Percentiles rank a stretch among this genome's conserved stretches.
phyloP scores from a whole-genome alignment of 1,284 basidiomycete genomes.

The Anthracocystis walkeri region DNA sequence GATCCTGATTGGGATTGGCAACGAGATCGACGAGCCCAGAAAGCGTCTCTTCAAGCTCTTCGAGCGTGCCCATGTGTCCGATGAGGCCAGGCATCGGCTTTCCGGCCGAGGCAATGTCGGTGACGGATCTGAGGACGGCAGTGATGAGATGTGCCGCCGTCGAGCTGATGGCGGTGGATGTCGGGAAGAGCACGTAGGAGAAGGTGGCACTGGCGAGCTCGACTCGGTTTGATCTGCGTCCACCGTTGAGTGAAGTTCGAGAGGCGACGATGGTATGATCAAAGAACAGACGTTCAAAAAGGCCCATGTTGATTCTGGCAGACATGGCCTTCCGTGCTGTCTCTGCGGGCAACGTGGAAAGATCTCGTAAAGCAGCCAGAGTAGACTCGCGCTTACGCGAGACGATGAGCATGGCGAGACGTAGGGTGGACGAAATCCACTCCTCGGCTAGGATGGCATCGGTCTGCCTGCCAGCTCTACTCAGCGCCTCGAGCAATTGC shows the following conservation, averaged over 20 bases:
- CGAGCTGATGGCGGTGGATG: constrained; percentile 47
- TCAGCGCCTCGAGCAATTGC: constrained; percentile 75
- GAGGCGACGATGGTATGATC: constrained; percentile 53
- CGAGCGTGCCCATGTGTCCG: constrained; percentile 65
- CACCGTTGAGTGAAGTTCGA: constrained; percentile 26
- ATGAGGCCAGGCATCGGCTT: constrained; percentile 50
- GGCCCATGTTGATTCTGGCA: constrained; percentile 36
- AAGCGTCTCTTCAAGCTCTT: constrained; percentile 61
- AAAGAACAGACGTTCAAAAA: constrained; percentile 56
- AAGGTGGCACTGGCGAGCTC: constrained; percentile 53
- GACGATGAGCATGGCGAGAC: constrained; percentile 71
- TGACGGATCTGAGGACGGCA: constrained; percentile 46
- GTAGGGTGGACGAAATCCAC: constrained; percentile 78
- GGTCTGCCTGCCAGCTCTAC: constrained; percentile 76
- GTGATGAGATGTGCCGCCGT: constrained; percentile 58
- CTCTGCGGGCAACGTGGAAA: constrained; percentile 45
- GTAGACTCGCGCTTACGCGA: constrained; percentile 41
- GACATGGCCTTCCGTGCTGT: constrained; percentile 41
- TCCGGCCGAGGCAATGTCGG: constrained; percentile 28
- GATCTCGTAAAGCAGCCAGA: constrained; percentile 36
- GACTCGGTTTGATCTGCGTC: constrained; percentile 40
- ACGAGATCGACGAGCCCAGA: constrained; percentile 55
- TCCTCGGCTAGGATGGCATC: constrained; percentile 79
- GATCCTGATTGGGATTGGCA: constrained; percentile 74
- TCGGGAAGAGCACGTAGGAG: constrained; percentile 46